These are phyloP conservation scores for Hyaloscypha variabilis DNA, from an alignment of 495 filamentous ascomycete species.

Conservation along the genomic window DNA sequence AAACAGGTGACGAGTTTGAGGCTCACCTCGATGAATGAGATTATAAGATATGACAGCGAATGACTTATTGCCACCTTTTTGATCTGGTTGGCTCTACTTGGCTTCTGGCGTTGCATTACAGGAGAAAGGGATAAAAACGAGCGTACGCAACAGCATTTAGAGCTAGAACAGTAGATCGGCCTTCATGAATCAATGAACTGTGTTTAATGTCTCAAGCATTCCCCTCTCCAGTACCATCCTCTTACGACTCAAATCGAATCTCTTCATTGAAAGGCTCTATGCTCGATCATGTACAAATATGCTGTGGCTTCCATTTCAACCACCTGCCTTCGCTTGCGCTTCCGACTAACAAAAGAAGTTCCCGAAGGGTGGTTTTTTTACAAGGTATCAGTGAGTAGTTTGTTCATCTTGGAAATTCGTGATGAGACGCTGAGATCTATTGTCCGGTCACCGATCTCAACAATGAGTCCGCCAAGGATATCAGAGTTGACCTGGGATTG, in stretches of 20 bases:
- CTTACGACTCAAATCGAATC: not conserved
- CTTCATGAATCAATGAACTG: not conserved
- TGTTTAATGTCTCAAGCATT: not conserved
- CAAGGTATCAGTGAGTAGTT: constrained; percentile 92
- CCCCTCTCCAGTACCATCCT: not conserved
- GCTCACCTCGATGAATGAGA: constrained; percentile 45
- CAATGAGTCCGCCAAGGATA: constrained; percentile 89
- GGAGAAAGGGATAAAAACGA: not conserved
- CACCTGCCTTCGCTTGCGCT: not conserved
- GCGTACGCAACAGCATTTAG: constrained; percentile 1
- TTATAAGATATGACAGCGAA: not conserved
- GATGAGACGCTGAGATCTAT: constrained; percentile 95
- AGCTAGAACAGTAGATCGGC: constrained; percentile 20
- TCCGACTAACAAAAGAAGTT: constrained; percentile 11
- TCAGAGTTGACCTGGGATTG: constrained; percentile 80
- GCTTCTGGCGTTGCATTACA: not conserved
- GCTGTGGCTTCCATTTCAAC: not conserved
- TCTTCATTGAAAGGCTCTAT: constrained; percentile 24
- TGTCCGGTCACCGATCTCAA: constrained; percentile 97
- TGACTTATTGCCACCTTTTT: not conserved
- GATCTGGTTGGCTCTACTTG: not conserved
- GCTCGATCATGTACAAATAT: constrained; percentile 24
- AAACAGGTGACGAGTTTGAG: constrained; percentile 63
- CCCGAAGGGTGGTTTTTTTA: constrained; percentile 56
- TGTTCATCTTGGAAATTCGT: constrained; percentile 98